Percentiles rank a stretch among this genome's conserved stretches.
Conservation (phyloP, 495 filamentous ascomycete genomes). For the Parmelia sp. region DNA sequence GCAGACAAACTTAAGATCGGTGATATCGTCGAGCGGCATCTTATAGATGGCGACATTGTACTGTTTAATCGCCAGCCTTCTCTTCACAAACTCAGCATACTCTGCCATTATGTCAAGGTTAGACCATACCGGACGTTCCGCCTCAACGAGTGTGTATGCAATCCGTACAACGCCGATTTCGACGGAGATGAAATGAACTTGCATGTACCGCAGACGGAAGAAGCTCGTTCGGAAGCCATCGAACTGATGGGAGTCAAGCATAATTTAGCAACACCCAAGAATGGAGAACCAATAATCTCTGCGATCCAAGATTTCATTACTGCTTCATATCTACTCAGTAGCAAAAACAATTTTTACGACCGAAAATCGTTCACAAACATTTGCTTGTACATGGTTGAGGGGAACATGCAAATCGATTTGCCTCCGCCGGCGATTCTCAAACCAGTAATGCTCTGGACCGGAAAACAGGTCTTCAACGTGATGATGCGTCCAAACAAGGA, state of each 20-base stretch:
- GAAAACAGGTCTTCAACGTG: slow-evolving; percentile 94
- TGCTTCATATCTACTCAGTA: slow-evolving; percentile 82
- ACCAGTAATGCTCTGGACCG: slow-evolving; percentile 87
- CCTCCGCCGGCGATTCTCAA: slow-evolving; percentile 81
- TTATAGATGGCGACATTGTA: slow-evolving; percentile 93
- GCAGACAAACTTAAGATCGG: slow-evolving; percentile 70
- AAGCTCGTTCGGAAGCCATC: slow-evolving; percentile 90
- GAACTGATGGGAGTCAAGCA: slow-evolving; percentile 97
- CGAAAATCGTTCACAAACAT: slow-evolving; percentile 79
- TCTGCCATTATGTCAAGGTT: slow-evolving; percentile 86
- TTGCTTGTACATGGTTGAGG: slow-evolving; percentile 89
- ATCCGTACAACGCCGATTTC: slow-evolving; percentile 98
- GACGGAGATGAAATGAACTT: slow-evolving; percentile 99
- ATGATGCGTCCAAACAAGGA: slow-evolving; percentile 85
- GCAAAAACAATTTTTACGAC: slow-evolving; percentile 89
- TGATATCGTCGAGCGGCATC: slow-evolving; percentile 87
- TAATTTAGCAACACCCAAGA: slow-evolving; percentile 91
- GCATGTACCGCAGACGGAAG: slow-evolving; percentile 96
- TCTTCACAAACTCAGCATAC: slow-evolving; percentile 95
- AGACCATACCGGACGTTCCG: slow-evolving; percentile 95
- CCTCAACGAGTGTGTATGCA: slow-evolving; percentile 96
- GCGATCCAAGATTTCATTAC: slow-evolving; percentile 99
- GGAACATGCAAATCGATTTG: slow-evolving; percentile 70
- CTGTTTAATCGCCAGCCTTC: slow-evolving; percentile 98
- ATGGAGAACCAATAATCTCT: slow-evolving; percentile 96